phyloP scores from a whole-genome alignment of 371 early-diverging fungal species.

The Homolaphlyctis polyrhiza region DNA sequence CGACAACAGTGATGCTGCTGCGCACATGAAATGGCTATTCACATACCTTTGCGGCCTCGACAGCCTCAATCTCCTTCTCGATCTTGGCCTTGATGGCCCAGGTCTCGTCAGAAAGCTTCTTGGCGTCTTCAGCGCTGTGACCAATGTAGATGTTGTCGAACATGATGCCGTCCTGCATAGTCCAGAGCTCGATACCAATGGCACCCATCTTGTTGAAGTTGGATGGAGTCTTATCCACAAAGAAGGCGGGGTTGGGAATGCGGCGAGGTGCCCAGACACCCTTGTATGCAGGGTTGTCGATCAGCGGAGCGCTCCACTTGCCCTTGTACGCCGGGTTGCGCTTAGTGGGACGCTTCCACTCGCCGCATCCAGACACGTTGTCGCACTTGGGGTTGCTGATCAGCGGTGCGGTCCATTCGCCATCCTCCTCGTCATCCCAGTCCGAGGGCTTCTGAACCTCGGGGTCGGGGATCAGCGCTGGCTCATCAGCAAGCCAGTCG shows the following conservation, averaged over 20 bases:
- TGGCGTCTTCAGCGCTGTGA: constrained; percentile 57
- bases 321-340: constrained; percentile 85
- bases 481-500: constrained; percentile 65
- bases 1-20: too few species aligned
- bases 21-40: too few species aligned
- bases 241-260: constrained; percentile 89
- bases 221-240: constrained; percentile 71
- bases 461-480: constrained; percentile 67
- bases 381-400: constrained; percentile 77
- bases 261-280: constrained; percentile 88
- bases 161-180: constrained; percentile 85
- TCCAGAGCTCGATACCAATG: constrained; percentile 95
- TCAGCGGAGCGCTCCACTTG: constrained; percentile 69
- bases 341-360: constrained; percentile 85
- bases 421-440: constrained; percentile 67
- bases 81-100: constrained; percentile 52
- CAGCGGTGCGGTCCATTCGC: constrained; percentile 65
- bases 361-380: constrained; percentile 80
- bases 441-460: constrained; percentile 78
- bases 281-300: constrained; percentile 93
- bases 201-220: constrained; percentile 75
- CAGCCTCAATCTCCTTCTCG: constrained; percentile 47
- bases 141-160: constrained; percentile 90
- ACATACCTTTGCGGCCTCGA: constrained; percentile 25
- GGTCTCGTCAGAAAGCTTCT: constrained; percentile 62